Base-by-base conservation (phyloP, 1,284 basidiomycete genomes). In the Apiotrichum brassicae region DNA sequence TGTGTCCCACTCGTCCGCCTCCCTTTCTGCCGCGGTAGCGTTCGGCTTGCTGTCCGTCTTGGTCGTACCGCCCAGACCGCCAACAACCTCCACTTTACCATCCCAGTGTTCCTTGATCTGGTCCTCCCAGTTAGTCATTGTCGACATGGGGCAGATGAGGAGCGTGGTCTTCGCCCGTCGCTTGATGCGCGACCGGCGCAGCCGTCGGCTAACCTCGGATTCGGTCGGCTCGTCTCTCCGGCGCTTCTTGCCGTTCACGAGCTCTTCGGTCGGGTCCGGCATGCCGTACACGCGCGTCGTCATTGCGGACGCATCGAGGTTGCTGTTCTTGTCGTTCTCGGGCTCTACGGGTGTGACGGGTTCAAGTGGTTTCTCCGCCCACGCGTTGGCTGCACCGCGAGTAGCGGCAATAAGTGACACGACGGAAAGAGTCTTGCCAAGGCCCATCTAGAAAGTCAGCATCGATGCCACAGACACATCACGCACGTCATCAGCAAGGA, bases 91-190 rank as follows among this genome's bases (percentile, higher is more conserved):
- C 7, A 93, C 87, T 49, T 84, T 80, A 13, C 89, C 88, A 53
- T 81, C 81, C 89, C 89, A 91, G 72, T 99, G 95, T 67, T 97
- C 93, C 53, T 84, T 81, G 68, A 98, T 87, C 71, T 99, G 95
- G 57, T 95, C 90, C 73, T 98, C 94, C 95, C 95, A 99, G 66
- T 97, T 98, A 40, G 88, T 84, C 1, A 99, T 89, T 2, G 95
- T 97, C 20, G 91, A 94, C 47, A 99, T 78, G 8, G 95, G 95
- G 62, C 95, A 97, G 23, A 99, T 82, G 59, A 99, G 88, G n/a
- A 99, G 75, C 1, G 95, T 97, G 8, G 86, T 95, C 39, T 91
- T 82, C 62, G 86, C 89, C 59, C 84, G 83, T 25, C 78, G 75
- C 68, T 86, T 86, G 61, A 95, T 83, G 22, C 85, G 80, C 60